A percentile compares a stretch with the other conserved stretches of the same genome.
Evolutionary conservation across 331 rosid species (phyloP).

Genomic region (Quercus tomentella): DNA sequence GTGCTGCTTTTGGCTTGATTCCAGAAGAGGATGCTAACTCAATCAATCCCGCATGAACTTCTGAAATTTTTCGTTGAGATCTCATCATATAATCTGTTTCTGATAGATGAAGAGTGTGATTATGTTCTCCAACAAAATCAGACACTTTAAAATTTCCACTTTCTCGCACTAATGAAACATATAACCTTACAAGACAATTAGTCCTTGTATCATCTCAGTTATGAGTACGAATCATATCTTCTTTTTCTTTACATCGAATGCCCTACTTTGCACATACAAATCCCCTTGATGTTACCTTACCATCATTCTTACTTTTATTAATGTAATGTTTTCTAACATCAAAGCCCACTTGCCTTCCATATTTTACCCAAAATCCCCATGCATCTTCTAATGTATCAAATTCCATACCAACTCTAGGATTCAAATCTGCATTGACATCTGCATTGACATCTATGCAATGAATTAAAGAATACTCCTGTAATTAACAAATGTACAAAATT

Average conservation of each 20-base stretch:
- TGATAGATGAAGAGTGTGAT: not conserved
- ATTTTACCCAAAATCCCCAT: not conserved
- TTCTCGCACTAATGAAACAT: not conserved
- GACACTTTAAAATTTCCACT: not conserved
- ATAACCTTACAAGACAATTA: not conserved
- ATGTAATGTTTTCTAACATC: not conserved
- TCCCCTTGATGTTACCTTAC: not conserved
- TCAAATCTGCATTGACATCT: not conserved
- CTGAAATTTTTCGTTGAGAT: not conserved
- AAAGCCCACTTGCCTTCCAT: not conserved
- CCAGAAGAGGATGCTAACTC: not conserved
- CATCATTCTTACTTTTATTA: not conserved
- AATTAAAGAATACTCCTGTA: too few species aligned
- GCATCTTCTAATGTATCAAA: not conserved
- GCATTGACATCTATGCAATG: not conserved
- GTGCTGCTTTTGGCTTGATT: not conserved
- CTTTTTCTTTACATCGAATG: not conserved
- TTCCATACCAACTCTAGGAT: not conserved
- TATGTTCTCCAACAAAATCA: not conserved
- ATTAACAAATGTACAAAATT: too few species aligned
- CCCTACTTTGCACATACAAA: not conserved
- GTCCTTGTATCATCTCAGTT: not conserved
- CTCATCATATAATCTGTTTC: not conserved
- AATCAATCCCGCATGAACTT: not conserved
- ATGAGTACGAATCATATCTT: too few species aligned